Percentiles rank a stretch among this genome's conserved stretches.
Conservation (phyloP, 208 protist genomes). For the Trypanosoma avium region DNA sequence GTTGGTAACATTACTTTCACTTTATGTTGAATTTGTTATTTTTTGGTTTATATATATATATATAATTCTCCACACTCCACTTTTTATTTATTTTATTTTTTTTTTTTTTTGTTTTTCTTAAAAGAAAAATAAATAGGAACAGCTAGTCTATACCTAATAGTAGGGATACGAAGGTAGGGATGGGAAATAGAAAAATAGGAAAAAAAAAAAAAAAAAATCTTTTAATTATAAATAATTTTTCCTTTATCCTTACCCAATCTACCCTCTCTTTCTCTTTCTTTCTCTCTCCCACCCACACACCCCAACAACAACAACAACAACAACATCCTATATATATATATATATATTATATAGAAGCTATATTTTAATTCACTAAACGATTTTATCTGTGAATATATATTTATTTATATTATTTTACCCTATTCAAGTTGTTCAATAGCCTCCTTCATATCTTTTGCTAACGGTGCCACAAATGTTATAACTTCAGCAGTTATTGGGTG, state of each 20-base stretch:
- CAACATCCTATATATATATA: not conserved
- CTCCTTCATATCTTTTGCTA: conserved; percentile 50
- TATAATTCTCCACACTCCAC: not conserved
- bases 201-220: too few species aligned
- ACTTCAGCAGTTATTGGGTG: conserved; percentile 53
- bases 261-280: too few species aligned
- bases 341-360: not conserved
- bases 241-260: too few species aligned
- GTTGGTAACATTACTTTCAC: conserved; percentile 1
- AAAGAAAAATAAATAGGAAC: too few species aligned
- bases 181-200: too few species aligned
- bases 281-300: too few species aligned
- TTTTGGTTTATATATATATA: not conserved
- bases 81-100: not conserved
- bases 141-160: too few species aligned
- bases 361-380: not conserved
- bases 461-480: conserved; percentile 41
- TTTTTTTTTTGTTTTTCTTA: too few species aligned
- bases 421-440: conserved; percentile 27
- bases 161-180: too few species aligned
- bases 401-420: conserved; percentile 7
- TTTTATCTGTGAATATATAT: too few species aligned
- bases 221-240: too few species aligned
- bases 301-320: not conserved
- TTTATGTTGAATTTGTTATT: not conserved